Conservation (phyloP, 768 basidiomycete genomes). For the Galerina sulciceps region DNA sequence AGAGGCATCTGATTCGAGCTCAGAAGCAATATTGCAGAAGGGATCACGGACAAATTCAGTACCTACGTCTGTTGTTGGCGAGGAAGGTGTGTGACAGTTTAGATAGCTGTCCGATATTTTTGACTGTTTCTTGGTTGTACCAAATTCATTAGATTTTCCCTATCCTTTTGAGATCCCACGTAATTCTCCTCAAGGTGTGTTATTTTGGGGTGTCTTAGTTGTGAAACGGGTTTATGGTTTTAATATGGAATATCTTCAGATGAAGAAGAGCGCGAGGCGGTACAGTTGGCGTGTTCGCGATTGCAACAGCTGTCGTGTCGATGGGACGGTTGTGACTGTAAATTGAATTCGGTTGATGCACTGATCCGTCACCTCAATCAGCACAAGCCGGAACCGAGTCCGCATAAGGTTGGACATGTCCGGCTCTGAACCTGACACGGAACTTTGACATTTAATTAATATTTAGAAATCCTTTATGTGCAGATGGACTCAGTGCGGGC, state of each 20-base stretch:
- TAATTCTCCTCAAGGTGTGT: conserved; percentile 22
- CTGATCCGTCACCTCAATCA: conserved; percentile 53
- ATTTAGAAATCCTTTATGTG: conserved; percentile 47
- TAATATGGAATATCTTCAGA: conserved; percentile 37
- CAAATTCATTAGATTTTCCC: conserved; percentile 11
- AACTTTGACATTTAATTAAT: not conserved
- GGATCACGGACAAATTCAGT: conserved; percentile 8
- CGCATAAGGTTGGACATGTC: conserved; percentile 20
- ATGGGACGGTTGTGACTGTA: conserved; percentile 61
- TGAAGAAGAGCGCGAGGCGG: conserved; percentile 44
- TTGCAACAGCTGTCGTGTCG: conserved; percentile 53
- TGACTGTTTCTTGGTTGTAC: conserved; percentile 5
- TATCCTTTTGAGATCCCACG: conserved; percentile 16
- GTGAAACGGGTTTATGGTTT: not conserved
- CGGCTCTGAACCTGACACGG: not conserved
- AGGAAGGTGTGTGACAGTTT: conserved; percentile 27
- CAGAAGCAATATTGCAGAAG: not conserved
- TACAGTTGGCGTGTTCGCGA: conserved; percentile 52
- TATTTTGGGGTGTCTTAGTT: not conserved
- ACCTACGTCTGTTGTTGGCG: conserved; percentile 13
- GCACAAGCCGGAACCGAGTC: conserved; percentile 24
- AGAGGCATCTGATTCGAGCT: not conserved
- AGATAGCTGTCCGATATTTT: conserved; percentile 14
- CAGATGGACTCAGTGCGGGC: conserved; percentile 62
- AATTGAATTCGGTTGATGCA: conserved; percentile 56